A percentile compares a stretch with the other conserved stretches of the same genome.
Evolutionary conservation across 352 stramenopile genomes (phyloP).

Genomic region (Phytopythium sindhum): DNA sequence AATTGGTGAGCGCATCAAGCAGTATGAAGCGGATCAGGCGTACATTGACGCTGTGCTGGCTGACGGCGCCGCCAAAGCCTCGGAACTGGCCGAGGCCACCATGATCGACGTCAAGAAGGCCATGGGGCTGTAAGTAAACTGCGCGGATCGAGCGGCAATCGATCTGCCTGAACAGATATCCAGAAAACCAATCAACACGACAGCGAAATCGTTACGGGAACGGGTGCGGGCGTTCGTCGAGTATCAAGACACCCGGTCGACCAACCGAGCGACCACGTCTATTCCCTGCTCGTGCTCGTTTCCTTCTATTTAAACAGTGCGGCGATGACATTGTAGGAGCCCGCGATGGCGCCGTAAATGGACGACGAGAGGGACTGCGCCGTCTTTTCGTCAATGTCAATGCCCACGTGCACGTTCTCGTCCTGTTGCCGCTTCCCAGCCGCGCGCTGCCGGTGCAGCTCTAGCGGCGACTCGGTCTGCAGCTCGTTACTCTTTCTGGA

Average conservation of each 20-base stretch:
- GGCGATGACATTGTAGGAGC: slow-evolving; percentile 26
- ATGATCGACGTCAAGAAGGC: slow-evolving; percentile 76
- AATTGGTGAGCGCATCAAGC: slow-evolving; percentile 92
- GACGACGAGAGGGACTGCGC: slow-evolving; percentile 18
- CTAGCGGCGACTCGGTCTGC: slow-evolving; percentile 4
- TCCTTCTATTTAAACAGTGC: slow-evolving; percentile 33
- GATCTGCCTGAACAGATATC: background rate
- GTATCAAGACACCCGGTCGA: background rate
- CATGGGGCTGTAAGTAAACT: slow-evolving; percentile 49
- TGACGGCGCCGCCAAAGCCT: slow-evolving; percentile 73
- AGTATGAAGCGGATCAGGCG: slow-evolving; percentile 88
- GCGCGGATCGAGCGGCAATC: background rate
- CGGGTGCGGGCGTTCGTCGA: too few relatives aligned
- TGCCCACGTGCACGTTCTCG: slow-evolving; percentile 21
- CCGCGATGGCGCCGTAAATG: slow-evolving; percentile 15
- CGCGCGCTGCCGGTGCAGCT: background rate
- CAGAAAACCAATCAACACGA: background rate
- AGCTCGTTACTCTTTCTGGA: slow-evolving; percentile 1
- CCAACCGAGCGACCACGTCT: background rate
- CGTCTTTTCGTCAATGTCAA: slow-evolving; percentile 28
- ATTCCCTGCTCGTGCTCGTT: background rate
- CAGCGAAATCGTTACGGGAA: background rate
- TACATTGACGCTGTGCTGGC: slow-evolving; percentile 90
- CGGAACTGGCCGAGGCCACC: slow-evolving; percentile 54
- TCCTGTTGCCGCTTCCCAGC: slow-evolving; percentile 14